Evolutionary conservation across 441 rosid genomes (phyloP).

Genomic region (Gossypium aridum): DNA sequence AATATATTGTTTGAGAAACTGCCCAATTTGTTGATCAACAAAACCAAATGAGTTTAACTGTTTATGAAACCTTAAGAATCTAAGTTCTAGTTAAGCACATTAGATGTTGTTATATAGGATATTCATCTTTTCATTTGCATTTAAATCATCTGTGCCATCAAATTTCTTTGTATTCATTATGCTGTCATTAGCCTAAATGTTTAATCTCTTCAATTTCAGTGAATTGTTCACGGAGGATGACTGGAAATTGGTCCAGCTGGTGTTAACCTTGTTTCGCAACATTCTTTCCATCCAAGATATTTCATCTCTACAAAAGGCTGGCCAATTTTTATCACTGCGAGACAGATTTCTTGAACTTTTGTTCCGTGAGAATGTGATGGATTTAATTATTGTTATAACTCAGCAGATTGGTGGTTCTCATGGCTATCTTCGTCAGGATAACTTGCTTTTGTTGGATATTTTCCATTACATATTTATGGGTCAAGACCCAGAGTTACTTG

Average conservation of each 20-base stretch:
- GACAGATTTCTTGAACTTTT: conserved; percentile 75
- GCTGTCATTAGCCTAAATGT: neutral
- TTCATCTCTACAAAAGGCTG: conserved; percentile 61
- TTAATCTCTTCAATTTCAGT: conserved; percentile 33
- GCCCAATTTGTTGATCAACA: neutral
- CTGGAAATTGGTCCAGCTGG: conserved; percentile 95
- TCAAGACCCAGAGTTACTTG: conserved; percentile 73
- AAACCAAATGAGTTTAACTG: neutral
- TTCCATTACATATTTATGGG: conserved; percentile 68
- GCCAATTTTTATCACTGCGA: conserved; percentile 60
- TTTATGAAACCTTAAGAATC: neutral
- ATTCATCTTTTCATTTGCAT: neutral
- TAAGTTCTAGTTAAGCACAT: neutral
- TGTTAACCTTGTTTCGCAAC: conserved; percentile 80
- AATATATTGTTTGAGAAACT: neutral
- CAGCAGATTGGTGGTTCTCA: conserved; percentile 54
- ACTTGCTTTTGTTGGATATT: conserved; percentile 72
- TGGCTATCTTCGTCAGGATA: conserved; percentile 74
- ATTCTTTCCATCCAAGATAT: conserved; percentile 81
- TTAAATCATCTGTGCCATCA: neutral
- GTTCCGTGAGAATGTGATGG: conserved; percentile 83
- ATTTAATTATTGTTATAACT: conserved; percentile 57
- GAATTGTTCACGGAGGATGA: conserved; percentile 80
- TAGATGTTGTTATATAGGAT: neutral
- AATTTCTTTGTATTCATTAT: conserved; percentile 1